Conservation (phyloP, 306 rosid species). For the Vigna mungo region DNA sequence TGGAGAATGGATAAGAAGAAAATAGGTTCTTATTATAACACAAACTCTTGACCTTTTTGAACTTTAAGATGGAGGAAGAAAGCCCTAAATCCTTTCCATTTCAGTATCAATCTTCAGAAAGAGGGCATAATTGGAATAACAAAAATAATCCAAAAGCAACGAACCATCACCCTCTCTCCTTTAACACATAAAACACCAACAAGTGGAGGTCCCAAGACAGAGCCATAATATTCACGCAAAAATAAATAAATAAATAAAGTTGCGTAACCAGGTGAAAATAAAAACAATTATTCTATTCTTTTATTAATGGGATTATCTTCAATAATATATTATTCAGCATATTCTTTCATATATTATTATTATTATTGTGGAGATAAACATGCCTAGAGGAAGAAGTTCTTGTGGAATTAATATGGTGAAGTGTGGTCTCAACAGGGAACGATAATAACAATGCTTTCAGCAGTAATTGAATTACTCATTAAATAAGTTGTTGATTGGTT, state of each 20-base stretch:
- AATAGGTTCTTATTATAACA: neutral
- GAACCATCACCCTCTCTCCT: neutral
- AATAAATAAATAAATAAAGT: neutral
- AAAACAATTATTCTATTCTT: neutral
- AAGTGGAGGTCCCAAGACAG: neutral
- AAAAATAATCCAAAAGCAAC: neutral
- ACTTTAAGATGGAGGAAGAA: neutral
- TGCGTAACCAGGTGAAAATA: no score
- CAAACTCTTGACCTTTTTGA: neutral
- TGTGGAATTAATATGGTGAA: neutral
- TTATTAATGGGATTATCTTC: neutral
- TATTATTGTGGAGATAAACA: neutral
- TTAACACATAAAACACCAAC: neutral
- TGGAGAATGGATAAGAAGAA: no score
- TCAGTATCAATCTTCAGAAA: neutral
- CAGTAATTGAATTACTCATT: no score
- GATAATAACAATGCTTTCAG: neutral
- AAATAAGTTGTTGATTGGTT: no score
- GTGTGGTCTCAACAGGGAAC: neutral
- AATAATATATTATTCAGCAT: neutral
- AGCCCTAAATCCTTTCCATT: neutral
- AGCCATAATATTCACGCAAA: neutral
- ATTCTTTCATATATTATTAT: neutral
- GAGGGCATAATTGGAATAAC: neutral
- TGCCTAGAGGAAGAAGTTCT: neutral